Conservation (phyloP, 2,329 filamentous ascomycete species). For the Colletotrichum sp. region DNA sequence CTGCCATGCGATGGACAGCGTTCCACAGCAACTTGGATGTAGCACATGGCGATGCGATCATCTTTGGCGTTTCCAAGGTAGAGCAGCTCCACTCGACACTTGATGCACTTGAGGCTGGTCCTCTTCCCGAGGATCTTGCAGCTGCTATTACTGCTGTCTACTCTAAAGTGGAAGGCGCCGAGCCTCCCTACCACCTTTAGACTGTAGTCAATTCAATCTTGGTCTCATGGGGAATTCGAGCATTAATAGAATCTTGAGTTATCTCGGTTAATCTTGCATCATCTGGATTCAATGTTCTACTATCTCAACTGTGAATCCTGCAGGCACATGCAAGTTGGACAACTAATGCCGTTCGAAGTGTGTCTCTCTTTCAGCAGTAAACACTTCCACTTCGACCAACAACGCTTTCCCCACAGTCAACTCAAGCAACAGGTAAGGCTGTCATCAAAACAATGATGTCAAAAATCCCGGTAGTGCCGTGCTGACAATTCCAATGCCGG, state of each 20-base stretch:
- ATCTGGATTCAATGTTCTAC: background rate
- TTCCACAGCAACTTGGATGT: background rate
- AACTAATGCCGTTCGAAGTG: no score
- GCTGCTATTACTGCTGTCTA: background rate
- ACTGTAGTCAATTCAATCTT: background rate
- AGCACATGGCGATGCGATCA: background rate
- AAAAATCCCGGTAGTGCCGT: background rate
- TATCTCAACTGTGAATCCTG: no score
- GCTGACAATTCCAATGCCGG: background rate
- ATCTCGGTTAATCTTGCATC: background rate
- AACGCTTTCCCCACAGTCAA: background rate
- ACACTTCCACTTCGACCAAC: background rate
- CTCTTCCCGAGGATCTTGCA: background rate
- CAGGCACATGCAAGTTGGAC: no score
- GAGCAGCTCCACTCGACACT: background rate
- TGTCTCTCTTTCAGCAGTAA: background rate
- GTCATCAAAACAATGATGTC: background rate
- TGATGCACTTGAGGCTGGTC: background rate
- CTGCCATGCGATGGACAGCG: background rate
- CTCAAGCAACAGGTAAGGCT: background rate
- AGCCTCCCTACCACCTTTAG: background rate
- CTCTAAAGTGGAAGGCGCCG: background rate
- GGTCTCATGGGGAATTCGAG: rapidly evolving
- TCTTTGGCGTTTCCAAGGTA: background rate
- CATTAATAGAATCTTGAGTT: background rate